Evolutionary conservation across 2,329 filamentous ascomycete species (phyloP).

Genomic region (Diaporthe sp.): DNA sequence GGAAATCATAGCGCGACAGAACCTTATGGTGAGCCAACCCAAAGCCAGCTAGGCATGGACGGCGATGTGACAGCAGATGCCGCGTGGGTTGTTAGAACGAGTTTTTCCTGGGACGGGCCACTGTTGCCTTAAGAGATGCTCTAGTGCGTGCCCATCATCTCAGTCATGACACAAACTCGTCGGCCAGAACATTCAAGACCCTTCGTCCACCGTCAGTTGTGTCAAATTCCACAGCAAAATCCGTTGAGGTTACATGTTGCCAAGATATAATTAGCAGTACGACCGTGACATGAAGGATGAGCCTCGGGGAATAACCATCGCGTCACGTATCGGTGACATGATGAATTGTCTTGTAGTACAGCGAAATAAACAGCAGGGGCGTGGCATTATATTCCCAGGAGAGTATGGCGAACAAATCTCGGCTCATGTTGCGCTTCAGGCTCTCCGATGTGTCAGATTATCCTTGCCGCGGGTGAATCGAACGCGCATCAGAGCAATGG

Average conservation of each 20-base stretch:
- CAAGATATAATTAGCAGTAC: neutral
- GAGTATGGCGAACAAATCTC: neutral
- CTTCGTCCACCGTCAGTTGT: neutral
- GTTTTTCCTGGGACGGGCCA: conserved; percentile 8
- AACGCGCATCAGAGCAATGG: neutral
- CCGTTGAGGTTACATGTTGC: conserved; percentile 11
- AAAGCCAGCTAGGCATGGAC: neutral
- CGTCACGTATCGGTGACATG: conserved; percentile 6
- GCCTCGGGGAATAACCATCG: neutral
- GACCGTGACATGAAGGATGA: neutral
- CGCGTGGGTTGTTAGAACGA: neutral
- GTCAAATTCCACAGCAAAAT: neutral
- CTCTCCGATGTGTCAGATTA: neutral
- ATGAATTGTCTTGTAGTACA: neutral
- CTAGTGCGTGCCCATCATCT: neutral
- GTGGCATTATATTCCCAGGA: neutral
- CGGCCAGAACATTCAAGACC: neutral
- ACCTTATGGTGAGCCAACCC: neutral
- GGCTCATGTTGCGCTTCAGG: neutral
- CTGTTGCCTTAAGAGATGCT: neutral
- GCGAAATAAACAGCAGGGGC: neutral
- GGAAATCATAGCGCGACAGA: neutral
- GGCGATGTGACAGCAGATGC: neutral
- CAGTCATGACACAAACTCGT: neutral
- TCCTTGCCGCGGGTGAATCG: neutral